phyloP scores from a whole-genome alignment of 768 basidiomycete species.

The Lactarius vividus region DNA sequence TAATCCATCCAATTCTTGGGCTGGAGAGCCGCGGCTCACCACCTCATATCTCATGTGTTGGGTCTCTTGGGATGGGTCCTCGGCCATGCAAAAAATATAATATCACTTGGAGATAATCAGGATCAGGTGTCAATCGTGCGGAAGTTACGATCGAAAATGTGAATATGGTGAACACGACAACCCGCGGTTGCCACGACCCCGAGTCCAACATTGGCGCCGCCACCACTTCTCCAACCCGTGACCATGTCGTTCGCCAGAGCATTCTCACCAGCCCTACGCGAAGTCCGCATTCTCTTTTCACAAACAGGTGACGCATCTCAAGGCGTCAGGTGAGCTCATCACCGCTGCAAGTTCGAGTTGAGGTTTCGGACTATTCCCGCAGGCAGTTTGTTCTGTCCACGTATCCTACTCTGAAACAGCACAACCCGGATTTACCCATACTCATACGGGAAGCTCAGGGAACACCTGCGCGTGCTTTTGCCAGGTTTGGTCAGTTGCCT shows the following conservation, averaged over 20 bases:
- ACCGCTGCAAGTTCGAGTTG: background rate
- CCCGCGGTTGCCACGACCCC: conserved; percentile 5
- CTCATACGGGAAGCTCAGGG: conserved; percentile 77
- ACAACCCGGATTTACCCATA: conserved; percentile 84
- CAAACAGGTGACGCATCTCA: conserved; percentile 74
- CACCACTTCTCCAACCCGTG: background rate
- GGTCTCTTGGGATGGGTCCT: background rate
- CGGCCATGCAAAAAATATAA: background rate
- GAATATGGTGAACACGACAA: conserved; percentile 8
- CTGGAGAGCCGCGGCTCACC: background rate
- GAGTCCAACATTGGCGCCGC: background rate
- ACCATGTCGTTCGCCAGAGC: conserved; percentile 59
- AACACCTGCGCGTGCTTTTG: conserved; percentile 80
- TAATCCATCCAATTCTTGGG: conserved; percentile 4
- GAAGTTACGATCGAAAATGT: conserved; percentile 15
- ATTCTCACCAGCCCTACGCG: conserved; percentile 73
- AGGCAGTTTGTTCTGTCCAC: conserved; percentile 79
- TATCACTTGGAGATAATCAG: background rate
- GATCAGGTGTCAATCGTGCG: background rate
- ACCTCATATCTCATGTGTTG: background rate
- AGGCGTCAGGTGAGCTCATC: conserved; percentile 62
- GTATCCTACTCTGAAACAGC: conserved; percentile 72
- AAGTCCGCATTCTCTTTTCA: conserved; percentile 77
- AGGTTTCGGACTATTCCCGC: conserved; percentile 3
- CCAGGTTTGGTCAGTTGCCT: conserved; percentile 68